phyloP scores from a whole-genome alignment of 192 early-diverging fungal species.

The Mortierella claussenii region DNA sequence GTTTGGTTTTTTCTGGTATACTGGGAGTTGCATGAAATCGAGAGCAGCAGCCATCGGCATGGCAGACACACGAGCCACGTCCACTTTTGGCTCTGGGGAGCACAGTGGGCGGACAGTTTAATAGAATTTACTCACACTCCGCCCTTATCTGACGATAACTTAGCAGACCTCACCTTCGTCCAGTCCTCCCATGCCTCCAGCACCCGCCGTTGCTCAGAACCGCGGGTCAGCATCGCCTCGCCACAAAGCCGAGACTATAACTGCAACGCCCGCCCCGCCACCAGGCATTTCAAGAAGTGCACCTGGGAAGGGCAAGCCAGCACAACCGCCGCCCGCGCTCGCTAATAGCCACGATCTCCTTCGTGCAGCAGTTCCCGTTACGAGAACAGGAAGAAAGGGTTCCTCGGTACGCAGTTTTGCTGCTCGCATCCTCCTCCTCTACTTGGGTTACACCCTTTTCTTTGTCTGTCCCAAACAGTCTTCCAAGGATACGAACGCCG shows the following conservation, averaged over 20 bases:
- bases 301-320: neutral
- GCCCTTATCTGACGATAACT: too few relatives aligned
- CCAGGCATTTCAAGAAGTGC: neutral
- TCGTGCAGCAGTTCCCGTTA: neutral
- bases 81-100: neutral
- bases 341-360: neutral
- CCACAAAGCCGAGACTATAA: constrained; percentile 15
- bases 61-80: constrained; percentile 19
- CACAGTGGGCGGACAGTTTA: too few relatives aligned
- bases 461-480: constrained; percentile 32
- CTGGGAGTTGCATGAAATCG: neutral
- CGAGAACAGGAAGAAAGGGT: neutral
- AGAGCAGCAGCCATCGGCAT: too few relatives aligned
- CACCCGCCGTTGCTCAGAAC: constrained; percentile 20
- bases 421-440: constrained; percentile 14
- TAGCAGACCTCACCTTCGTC: constrained; percentile 25
- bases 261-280: neutral
- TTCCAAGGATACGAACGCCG: neutral
- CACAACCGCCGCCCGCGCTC: constrained; percentile 4
- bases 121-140: too few relatives aligned
- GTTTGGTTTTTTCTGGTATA: too few relatives aligned
- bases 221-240: constrained; percentile 20
- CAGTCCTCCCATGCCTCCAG: constrained; percentile 33
- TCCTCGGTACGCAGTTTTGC: constrained; percentile 14
- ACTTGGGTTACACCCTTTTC: constrained; percentile 33